Conservation (phyloP, 805 yeast genomes). For the Sungouiella thailandica region DNA sequence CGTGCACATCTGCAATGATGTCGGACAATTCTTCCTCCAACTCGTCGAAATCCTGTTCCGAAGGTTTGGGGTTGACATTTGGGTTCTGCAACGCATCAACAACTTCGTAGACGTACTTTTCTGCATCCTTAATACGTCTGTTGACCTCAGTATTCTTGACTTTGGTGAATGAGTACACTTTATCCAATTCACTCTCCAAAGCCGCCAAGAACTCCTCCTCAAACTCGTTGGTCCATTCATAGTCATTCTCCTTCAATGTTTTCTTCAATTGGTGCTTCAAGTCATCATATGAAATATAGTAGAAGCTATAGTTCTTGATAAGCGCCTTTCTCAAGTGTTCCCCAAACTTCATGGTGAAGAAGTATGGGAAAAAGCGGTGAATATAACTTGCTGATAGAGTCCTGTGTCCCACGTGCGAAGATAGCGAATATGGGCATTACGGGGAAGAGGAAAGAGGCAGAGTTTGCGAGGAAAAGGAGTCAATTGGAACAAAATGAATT, state of each 20-base stretch:
- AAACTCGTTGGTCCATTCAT: conserved; percentile 65
- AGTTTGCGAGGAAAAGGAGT: no score
- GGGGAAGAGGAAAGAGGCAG: no score
- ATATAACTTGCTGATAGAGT: no score
- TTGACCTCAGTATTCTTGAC: conserved; percentile 82
- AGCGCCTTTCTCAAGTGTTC: conserved; percentile 86
- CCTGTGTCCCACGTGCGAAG: no score
- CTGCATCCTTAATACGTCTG: conserved; percentile 80
- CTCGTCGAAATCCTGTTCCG: conserved; percentile 40
- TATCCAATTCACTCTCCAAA: conserved; percentile 82
- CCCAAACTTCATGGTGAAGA: conserved; percentile 78
- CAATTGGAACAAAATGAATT: no score
- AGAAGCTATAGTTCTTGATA: conserved; percentile 84
- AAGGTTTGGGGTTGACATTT: conserved; percentile 34
- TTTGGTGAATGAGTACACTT: conserved; percentile 86
- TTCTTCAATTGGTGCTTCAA: conserved; percentile 76
- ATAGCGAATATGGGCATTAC: no score
- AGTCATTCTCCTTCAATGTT: conserved; percentile 52
- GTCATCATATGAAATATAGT: conserved; percentile 89
- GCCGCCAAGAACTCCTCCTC: conserved; percentile 78
- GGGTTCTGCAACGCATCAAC: conserved; percentile 44
- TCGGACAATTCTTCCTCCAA: conserved; percentile 49
- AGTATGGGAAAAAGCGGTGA: not conserved
- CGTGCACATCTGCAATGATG: conserved; percentile 95
- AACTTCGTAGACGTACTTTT: conserved; percentile 62